Conservation (phyloP, 257 asterid species). For the Solanum chiquidenum region DNA sequence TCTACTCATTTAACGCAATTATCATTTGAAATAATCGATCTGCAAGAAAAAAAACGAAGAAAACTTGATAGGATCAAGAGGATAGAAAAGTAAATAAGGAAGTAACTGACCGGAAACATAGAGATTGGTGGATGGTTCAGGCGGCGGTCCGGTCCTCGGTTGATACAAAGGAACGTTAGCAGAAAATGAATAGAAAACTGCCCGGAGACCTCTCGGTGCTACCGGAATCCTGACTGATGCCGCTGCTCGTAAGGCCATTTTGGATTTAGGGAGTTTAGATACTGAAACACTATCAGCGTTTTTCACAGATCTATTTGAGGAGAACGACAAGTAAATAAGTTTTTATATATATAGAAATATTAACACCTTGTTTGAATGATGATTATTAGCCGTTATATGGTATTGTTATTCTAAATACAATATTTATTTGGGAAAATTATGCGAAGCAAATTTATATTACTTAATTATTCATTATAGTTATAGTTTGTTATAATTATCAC, state of each 20-base stretch:
- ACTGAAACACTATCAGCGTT: not conserved
- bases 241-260: conserved; percentile 64
- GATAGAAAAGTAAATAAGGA: not conserved
- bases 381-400: no score
- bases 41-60: not conserved
- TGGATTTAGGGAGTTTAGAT: not conserved
- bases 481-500: no score
- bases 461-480: no score
- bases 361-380: no score
- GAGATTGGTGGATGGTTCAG: conserved; percentile 77
- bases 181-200: conserved; percentile 31
- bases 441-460: no score
- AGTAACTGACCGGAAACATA: conserved; percentile 56
- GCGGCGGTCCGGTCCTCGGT: conserved; percentile 46
- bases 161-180: conserved; percentile 41
- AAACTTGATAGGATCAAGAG: not conserved
- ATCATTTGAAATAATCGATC: not conserved
- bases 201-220: conserved; percentile 29
- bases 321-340: no score
- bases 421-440: no score
- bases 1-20: not conserved
- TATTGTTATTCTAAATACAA: no score
- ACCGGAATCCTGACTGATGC: conserved; percentile 16
- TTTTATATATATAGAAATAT: no score
- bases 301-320: no score